Percentiles rank a stretch among this genome's conserved stretches.
Evolutionary conservation across 305 asterid species (phyloP).

Genomic region (Nicotiana rustica): DNA sequence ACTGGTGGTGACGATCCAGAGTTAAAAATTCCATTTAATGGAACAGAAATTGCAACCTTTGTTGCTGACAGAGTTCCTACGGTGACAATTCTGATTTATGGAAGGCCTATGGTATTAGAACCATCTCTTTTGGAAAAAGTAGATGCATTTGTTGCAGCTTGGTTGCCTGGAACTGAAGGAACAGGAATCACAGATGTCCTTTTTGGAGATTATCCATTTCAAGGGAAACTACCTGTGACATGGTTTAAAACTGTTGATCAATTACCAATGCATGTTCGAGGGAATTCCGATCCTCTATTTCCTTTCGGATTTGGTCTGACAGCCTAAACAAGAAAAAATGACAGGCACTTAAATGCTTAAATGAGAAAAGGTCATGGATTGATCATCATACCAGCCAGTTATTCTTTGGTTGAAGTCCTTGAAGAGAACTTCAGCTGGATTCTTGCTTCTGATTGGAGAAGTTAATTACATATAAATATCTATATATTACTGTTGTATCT

Average conservation of each 20-base stretch:
- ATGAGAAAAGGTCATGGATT: background rate
- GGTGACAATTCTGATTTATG: constrained; percentile 65
- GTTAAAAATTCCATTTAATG: constrained; percentile 64
- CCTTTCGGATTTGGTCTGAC: constrained; percentile 74
- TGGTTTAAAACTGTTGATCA: constrained; percentile 79
- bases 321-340: constrained; percentile 19
- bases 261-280: constrained; percentile 64
- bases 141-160: constrained; percentile 77
- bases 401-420: constrained; percentile 28
- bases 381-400: background rate
- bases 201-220: constrained; percentile 74
- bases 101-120: constrained; percentile 76
- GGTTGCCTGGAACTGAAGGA: constrained; percentile 94
- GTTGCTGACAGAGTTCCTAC: constrained; percentile 71
- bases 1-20: constrained; percentile 68
- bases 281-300: constrained; percentile 68
- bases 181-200: constrained; percentile 69
- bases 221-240: constrained; percentile 73
- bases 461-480: background rate
- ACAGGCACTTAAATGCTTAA: background rate
- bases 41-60: constrained; percentile 53
- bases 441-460: constrained; percentile 33
- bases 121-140: constrained; percentile 59
- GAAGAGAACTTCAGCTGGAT: background rate
- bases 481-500: constrained; percentile 14